phyloP scores from a whole-genome alignment of 106 monocot species.

The Allium cepa region DNA sequence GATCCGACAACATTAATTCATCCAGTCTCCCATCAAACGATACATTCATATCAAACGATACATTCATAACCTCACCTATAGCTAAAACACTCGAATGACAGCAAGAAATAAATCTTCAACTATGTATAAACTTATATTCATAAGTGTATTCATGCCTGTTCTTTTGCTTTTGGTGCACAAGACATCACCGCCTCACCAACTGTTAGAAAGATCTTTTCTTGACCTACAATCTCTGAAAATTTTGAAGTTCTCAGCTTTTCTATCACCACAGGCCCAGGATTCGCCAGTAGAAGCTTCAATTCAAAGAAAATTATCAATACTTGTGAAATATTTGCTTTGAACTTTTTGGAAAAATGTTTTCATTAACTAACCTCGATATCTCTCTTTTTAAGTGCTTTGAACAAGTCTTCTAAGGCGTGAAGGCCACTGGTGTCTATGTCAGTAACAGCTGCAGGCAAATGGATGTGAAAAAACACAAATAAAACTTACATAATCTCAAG shows the following conservation, averaged over 20 bases:
- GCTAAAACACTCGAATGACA: too few species aligned
- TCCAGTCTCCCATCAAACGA: too few species aligned
- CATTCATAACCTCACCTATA: neutral
- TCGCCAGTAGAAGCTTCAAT: constrained; percentile 45
- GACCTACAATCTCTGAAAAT: constrained; percentile 43
- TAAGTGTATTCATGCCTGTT: constrained; percentile 7
- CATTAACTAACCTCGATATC: constrained; percentile 25
- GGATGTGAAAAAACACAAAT: neutral
- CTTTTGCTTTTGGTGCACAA: constrained; percentile 15
- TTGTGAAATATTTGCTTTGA: neutral
- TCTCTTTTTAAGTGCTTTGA: constrained; percentile 33
- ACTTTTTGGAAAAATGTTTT: neutral
- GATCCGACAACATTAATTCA: too few species aligned
- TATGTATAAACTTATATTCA: too few species aligned
- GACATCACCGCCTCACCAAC: constrained; percentile 43
- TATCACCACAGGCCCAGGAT: constrained; percentile 47
- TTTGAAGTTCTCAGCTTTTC: constrained; percentile 38
- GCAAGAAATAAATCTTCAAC: too few species aligned
- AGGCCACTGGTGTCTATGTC: constrained; percentile 56
- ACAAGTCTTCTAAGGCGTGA: constrained; percentile 38
- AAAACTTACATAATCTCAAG: neutral
- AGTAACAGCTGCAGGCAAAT: constrained; percentile 31
- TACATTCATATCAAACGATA: too few species aligned
- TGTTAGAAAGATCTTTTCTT: constrained; percentile 56
- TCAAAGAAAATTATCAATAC: neutral